These are phyloP conservation scores for Nakazawaea anatomiae DNA, from an alignment of 805 yeast genomes.

Conservation along the genomic window DNA sequence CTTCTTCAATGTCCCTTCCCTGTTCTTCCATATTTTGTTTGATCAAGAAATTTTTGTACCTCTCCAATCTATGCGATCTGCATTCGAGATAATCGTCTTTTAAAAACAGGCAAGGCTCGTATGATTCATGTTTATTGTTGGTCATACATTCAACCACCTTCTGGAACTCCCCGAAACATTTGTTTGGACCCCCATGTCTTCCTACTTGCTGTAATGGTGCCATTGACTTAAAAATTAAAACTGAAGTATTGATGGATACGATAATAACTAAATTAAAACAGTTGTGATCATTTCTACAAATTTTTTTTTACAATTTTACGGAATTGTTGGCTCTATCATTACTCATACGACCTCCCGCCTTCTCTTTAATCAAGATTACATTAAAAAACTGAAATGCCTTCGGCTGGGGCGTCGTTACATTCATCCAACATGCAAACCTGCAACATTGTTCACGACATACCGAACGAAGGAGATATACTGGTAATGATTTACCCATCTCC, in stretches of 20 bases:
- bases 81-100: constrained; percentile 31
- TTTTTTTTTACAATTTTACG: no score
- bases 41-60: constrained; percentile 28
- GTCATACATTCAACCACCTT: constrained; percentile 33
- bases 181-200: constrained; percentile 30
- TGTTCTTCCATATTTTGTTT: constrained; percentile 25
- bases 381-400: no score
- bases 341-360: no score
- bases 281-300: no score
- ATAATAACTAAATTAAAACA: neutral
- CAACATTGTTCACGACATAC: no score
- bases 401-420: no score
- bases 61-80: constrained; percentile 29
- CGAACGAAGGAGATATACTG: no score
- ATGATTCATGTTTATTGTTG: constrained; percentile 21
- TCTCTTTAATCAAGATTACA: no score
- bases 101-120: constrained; percentile 25
- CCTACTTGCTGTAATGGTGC: constrained; percentile 16
- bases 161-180: constrained; percentile 31
- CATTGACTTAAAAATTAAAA: constrained; percentile 6
- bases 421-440: no score
- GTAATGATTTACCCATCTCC: no score
- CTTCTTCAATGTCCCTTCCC: constrained; percentile 19
- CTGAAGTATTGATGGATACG: neutral
- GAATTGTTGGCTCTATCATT: no score